phyloP scores from a whole-genome alignment of 352 stramenopile genomes.

The Phytophthora lateralis region DNA sequence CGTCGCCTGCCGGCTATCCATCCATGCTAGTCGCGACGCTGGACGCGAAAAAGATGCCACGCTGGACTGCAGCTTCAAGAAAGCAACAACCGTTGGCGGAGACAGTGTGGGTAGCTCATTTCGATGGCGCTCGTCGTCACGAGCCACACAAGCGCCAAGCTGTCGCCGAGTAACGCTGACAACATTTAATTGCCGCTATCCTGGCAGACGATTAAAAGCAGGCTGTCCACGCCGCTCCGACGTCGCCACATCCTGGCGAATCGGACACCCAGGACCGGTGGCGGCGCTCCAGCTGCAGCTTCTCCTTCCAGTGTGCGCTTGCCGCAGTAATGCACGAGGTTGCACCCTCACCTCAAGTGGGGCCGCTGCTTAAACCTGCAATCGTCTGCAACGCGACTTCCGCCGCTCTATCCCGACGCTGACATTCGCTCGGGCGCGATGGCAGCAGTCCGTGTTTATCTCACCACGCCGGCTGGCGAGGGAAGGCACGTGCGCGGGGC shows the following conservation, averaged over 20 bases:
- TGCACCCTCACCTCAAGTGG: constrained; percentile 20
- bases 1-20: constrained; percentile 12
- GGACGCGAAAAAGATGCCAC: constrained; percentile 26
- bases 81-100: neutral
- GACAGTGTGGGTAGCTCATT: constrained; percentile 2
- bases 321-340: constrained; percentile 21
- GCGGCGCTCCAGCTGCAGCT: constrained; percentile 1
- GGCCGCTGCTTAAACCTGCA: neutral
- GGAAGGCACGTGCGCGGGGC: constrained; percentile 5
- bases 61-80: constrained; percentile 8
- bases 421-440: neutral
- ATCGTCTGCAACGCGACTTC: too few relatives aligned
- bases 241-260: constrained; percentile 16
- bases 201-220: constrained; percentile 23
- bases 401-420: too few relatives aligned
- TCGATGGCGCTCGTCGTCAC: constrained; percentile 9
- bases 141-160: constrained; percentile 4
- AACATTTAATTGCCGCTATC: constrained; percentile 6
- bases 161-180: neutral
- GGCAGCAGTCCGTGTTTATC: constrained; percentile 18
- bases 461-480: neutral
- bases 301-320: constrained; percentile 10
- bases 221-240: constrained; percentile 24
- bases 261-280: constrained; percentile 3
- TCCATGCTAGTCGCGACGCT: constrained; percentile 21